Base-by-base conservation (phyloP, 306 rosid genomes). In the Vicia faba region DNA sequence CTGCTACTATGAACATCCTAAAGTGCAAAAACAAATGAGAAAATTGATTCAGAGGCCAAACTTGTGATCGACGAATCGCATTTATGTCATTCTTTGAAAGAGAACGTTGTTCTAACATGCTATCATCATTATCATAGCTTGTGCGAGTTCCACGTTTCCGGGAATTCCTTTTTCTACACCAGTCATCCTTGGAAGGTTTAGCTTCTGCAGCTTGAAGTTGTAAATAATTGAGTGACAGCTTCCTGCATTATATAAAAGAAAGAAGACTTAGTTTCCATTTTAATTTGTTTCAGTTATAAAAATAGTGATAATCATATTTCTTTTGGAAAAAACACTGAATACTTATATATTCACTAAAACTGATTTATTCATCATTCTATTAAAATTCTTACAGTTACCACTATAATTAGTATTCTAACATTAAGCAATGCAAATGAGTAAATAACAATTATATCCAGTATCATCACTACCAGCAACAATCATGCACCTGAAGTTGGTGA, bases 51-150 rank as follows among this genome's bases (percentile, higher is more conserved):
- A 49, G 57, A 76, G 69, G 33, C 71, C 86, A 54, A 81, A 91
- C 97, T 82, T 93, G 89, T 11, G 96, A 88, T 41, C 97, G 97
- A 40, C 91, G 92, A 72, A 93, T 84, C 61, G 83, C 80, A 65
- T 86, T 86, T 64, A 89, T 84, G 76, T 86, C 85, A 77, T 88
- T 88, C 84, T 88, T 93, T 57, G 98, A 87, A 77, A 89, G 96
- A 77, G 86, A 65, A 31, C 84, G 83, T 43, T 87, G 87, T 66
- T 85, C 86, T 50, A 81, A 63, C 71, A 67, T 33, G 87, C 77
- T 78, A 79, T 78, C 82, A 70, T 31, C 78, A 80, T 29, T 77
- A 61, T 92, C 98, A 75, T 80, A 79, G 77, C 79, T 68, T 60
- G 44, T 71, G 69, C 58, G 79, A 76, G 63, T 60, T 79, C 78